Base-by-base conservation (phyloP, 441 rosid genomes). In the Euphorbia schlechtendalii region DNA sequence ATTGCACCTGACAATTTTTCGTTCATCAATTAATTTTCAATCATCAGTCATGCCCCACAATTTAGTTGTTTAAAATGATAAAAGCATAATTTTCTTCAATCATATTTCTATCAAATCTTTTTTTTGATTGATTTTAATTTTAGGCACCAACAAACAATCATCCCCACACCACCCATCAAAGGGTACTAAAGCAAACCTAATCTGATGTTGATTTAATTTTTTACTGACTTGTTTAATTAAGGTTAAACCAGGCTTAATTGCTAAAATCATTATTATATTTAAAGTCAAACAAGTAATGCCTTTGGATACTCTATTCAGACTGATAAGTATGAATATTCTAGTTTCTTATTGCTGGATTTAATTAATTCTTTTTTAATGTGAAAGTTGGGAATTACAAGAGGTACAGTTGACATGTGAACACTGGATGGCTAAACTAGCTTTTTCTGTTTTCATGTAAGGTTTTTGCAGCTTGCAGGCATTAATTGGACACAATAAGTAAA, bases 261-360 rank as follows among this genome's bases (percentile, higher is more conserved):
- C 11, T 38, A 38, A 5, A 4, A 38, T 38, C 8, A 38, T 4
- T 21, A 5, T 34, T 60, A 9, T 3, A 9, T 45, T 43, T 59
- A 0, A 18, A 51, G 32, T 49, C 32, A 20, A 51, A 51, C 52
- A 17, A 63, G n/a, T 14, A 46, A 46, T 46, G 51, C 24, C 68
- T 38, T 53, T 36, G 68, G 68, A 64, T 53, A 34, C 68, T 54
- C 56, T 38, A 51, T 10, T 25, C 36, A 25, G 51, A 54, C 25
- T 53, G 17, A 17, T 24, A 38, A n/a, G 8, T 1, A 14, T 36
- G 38, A 64, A 53, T 64, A 64, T 64, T 64, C 51, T 55, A 64
- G 20, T 21, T 64, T 45, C 21, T 25, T 62, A 15, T 10, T 38
- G 41, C 41, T 8, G 8, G 10, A 5, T 38, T 38, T n/a, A 5